Percentiles rank a stretch among this genome's conserved stretches.
These are phyloP conservation scores for Coemansia guatemalensis DNA, from an alignment of 192 early-diverging fungal genomes.

Conservation along the genomic window DNA sequence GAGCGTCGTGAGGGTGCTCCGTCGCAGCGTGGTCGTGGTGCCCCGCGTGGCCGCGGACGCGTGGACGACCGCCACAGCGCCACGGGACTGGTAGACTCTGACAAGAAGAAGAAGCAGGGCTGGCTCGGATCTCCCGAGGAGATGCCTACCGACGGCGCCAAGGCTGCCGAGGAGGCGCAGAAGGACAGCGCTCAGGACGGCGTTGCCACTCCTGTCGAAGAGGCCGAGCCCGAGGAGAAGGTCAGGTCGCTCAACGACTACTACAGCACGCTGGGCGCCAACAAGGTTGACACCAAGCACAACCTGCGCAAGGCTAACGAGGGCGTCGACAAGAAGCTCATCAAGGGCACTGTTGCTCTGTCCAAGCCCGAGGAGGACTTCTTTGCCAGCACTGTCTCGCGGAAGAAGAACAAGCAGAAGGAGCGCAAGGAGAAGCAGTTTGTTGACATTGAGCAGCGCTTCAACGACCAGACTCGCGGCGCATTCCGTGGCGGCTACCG, in stretches of 20 bases:
- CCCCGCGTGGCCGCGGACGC: constrained; percentile 63
- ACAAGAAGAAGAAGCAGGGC: constrained; percentile 89
- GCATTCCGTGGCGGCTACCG: constrained; percentile 57
- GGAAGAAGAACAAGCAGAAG: constrained; percentile 62
- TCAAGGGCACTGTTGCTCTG: constrained; percentile 76
- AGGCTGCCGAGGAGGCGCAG: constrained; percentile 42
- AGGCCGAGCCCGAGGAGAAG: constrained; percentile 68
- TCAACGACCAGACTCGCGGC: constrained; percentile 65
- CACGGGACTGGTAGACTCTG: constrained; percentile 74
- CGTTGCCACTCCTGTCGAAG: constrained; percentile 37
- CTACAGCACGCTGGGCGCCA: constrained; percentile 66
- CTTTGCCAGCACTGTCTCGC: constrained; percentile 58
- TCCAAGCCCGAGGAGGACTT: constrained; percentile 72
- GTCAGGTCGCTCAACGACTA: constrained; percentile 90
- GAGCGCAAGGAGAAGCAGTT: constrained; percentile 71
- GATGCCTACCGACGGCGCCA: constrained; percentile 34
- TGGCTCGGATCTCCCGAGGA: constrained; percentile 64
- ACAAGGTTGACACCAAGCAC: constrained; percentile 58
- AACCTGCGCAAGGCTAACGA: constrained; percentile 83
- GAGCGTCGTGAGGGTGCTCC: too few species aligned
- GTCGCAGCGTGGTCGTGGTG: constrained; percentile 53
- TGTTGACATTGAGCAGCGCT: constrained; percentile 79
- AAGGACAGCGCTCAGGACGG: constrained; percentile 43
- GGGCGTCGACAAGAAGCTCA: constrained; percentile 77
- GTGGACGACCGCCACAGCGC: constrained; percentile 85